Percentiles rank a stretch among this genome's conserved stretches.
Evolutionary conservation across 1,139 yeast species (phyloP).

Genomic region (Blastobotrys capitulatus): DNA sequence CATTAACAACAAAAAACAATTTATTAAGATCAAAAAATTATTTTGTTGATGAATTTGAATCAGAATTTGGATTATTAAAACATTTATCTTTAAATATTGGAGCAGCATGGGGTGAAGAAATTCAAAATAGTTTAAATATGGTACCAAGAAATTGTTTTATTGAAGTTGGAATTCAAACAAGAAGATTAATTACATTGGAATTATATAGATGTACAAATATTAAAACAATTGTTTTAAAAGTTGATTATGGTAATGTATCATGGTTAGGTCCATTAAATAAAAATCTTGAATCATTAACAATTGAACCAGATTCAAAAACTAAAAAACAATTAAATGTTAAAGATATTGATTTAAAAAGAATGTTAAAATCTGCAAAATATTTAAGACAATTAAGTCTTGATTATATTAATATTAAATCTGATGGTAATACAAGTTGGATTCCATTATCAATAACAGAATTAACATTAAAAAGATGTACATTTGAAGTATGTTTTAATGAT

Average conservation of each 20-base stretch:
- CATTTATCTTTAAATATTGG: constrained; percentile 4
- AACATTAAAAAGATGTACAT: constrained; percentile 3
- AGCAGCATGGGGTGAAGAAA: constrained; percentile 11
- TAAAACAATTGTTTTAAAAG: neutral
- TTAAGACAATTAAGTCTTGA: constrained; percentile 5
- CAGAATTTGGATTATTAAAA: neutral
- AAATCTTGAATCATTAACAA: neutral
- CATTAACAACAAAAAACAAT: neutral
- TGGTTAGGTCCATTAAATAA: constrained; percentile 8
- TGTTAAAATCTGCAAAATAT: constrained; percentile 6
- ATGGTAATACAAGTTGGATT: constrained; percentile 9
- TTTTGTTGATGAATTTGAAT: neutral
- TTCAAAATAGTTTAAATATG: neutral
- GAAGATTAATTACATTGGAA: constrained; percentile 3
- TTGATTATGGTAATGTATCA: constrained; percentile 9
- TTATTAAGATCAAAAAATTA: neutral
- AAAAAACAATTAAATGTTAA: constrained; percentile 2
- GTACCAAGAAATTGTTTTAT: constrained; percentile 2
- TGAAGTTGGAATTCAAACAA: constrained; percentile 4
- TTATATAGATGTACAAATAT: constrained; percentile 3
- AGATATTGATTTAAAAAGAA: constrained; percentile 2
- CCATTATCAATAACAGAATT: constrained; percentile 9
- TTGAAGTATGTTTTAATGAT: constrained; percentile 3
- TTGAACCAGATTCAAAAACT: constrained; percentile 1
- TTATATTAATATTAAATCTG: constrained; percentile 5